A percentile compares a stretch with the other conserved stretches of the same genome.
Evolutionary conservation across 2,329 filamentous ascomycete genomes (phyloP).

Genomic region (Fusarium goolgardi): DNA sequence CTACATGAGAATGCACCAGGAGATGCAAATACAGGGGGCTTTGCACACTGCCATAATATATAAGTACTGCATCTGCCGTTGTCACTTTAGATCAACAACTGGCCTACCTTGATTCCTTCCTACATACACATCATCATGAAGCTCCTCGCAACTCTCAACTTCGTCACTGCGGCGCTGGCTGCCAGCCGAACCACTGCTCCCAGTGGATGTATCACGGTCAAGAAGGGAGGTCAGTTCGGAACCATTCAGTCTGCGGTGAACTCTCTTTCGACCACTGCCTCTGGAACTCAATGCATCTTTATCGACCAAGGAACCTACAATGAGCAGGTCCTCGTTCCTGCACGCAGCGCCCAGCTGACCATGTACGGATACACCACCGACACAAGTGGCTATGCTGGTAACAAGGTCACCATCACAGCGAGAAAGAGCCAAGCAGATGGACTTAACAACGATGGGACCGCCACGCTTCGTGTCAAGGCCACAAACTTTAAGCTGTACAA

Average conservation of each 20-base stretch:
- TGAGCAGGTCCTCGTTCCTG: slow-evolving; percentile 60
- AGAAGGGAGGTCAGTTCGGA: slow-evolving; percentile 53
- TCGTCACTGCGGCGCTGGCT: slow-evolving; percentile 44
- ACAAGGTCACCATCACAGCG: slow-evolving; percentile 66
- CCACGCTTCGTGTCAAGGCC: slow-evolving; percentile 58
- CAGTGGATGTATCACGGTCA: slow-evolving; percentile 62
- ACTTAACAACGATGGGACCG: slow-evolving; percentile 64
- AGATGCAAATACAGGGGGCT: neutral
- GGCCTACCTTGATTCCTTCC: neutral
- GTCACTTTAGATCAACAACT: neutral
- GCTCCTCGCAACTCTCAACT: slow-evolving; percentile 24
- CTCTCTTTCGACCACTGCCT: slow-evolving; percentile 64
- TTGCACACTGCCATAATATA: neutral
- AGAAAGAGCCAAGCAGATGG: slow-evolving; percentile 57
- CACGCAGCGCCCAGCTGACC: slow-evolving; percentile 63
- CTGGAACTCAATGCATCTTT: slow-evolving; percentile 69
- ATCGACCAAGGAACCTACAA: slow-evolving; percentile 71
- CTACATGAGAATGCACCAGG: neutral
- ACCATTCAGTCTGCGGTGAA: slow-evolving; percentile 67
- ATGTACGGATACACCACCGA: slow-evolving; percentile 68
- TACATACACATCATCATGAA: slow-evolving; percentile 30
- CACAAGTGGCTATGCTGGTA: slow-evolving; percentile 60
- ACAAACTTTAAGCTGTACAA: slow-evolving; percentile 71
- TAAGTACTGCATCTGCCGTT: neutral
- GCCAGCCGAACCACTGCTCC: slow-evolving; percentile 55